These are phyloP conservation scores for Populus hybrid DNA, from an alignment of 441 rosid genomes.

Conservation along the genomic window DNA sequence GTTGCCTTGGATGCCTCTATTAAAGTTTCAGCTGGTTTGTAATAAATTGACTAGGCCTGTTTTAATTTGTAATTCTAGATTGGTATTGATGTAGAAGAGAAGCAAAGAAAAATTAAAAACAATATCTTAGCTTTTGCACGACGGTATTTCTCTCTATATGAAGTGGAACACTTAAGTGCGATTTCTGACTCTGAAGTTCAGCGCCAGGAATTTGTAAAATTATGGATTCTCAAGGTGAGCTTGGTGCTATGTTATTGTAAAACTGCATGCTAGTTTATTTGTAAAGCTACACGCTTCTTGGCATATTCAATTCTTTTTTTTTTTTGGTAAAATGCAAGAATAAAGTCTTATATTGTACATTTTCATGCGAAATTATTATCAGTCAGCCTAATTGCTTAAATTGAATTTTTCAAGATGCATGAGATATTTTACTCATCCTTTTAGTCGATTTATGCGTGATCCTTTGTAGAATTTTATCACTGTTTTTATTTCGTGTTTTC, in stretches of 20 bases:
- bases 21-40: background rate
- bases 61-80: constrained; percentile 47
- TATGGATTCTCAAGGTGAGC: constrained; percentile 90
- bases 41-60: constrained; percentile 3
- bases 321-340: background rate
- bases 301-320: background rate
- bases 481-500: background rate
- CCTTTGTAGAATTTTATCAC: background rate
- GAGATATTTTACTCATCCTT: background rate
- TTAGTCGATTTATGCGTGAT: background rate
- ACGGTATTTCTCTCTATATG: constrained; percentile 60
- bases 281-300: background rate
- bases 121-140: constrained; percentile 55
- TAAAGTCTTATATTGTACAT: background rate
- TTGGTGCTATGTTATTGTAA: background rate
- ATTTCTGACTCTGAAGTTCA: constrained; percentile 61
- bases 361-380: background rate
- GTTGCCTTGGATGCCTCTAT: background rate
- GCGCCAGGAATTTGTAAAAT: constrained; percentile 66
- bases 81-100: constrained; percentile 88
- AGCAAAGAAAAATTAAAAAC: constrained; percentile 53
- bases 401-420: background rate
- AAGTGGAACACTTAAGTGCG: constrained; percentile 51
- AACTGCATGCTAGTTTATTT: background rate
- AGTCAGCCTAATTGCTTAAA: background rate